These are phyloP conservation scores for Nothophaeocryptopus gaeumannii DNA, from an alignment of 2,329 filamentous ascomycete genomes.

Conservation along the genomic window DNA sequence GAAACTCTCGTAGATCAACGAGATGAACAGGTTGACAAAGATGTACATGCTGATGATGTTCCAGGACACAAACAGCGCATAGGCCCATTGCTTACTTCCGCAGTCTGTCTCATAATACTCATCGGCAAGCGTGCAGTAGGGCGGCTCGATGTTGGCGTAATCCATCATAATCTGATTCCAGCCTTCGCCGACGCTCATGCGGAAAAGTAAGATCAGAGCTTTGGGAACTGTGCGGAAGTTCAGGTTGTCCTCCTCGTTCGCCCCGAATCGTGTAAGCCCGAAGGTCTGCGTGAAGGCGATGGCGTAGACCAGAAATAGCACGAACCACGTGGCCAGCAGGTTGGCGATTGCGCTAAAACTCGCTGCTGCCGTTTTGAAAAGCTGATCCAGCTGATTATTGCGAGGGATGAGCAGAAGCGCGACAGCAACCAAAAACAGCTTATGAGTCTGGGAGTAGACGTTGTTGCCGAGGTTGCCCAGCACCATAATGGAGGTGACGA, in stretches of 20 bases:
- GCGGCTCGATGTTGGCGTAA: conserved; percentile 74
- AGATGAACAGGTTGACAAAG: conserved; percentile 97
- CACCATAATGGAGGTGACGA: conserved; percentile 76
- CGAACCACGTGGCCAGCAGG: conserved; percentile 92
- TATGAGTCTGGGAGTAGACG: conserved; percentile 79
- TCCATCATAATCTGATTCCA: conserved; percentile 99
- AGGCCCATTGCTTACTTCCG: conserved; percentile 84
- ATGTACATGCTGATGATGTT: conserved; percentile 99
- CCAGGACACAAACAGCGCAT: conserved; percentile 89
- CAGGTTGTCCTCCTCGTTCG: conserved; percentile 69
- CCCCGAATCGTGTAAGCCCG: conserved; percentile 84
- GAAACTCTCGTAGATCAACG: conserved; percentile 98
- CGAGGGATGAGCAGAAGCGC: conserved; percentile 87
- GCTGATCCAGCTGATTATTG: conserved; percentile 93
- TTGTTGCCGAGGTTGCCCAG: conserved; percentile 56
- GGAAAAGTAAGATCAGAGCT: conserved; percentile 86
- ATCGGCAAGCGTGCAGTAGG: conserved; percentile 70
- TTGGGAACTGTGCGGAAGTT: conserved; percentile 95
- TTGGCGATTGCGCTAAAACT: conserved; percentile 89
- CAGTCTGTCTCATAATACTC: conserved; percentile 88
- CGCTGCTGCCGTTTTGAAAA: conserved; percentile 97
- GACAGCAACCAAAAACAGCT: conserved; percentile 88
- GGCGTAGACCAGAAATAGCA: conserved; percentile 92
- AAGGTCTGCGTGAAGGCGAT: conserved; percentile 96
- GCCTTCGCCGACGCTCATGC: conserved; percentile 88